phyloP scores from a whole-genome alignment of 2,329 filamentous ascomycete genomes.

The Botrytis elliptica region DNA sequence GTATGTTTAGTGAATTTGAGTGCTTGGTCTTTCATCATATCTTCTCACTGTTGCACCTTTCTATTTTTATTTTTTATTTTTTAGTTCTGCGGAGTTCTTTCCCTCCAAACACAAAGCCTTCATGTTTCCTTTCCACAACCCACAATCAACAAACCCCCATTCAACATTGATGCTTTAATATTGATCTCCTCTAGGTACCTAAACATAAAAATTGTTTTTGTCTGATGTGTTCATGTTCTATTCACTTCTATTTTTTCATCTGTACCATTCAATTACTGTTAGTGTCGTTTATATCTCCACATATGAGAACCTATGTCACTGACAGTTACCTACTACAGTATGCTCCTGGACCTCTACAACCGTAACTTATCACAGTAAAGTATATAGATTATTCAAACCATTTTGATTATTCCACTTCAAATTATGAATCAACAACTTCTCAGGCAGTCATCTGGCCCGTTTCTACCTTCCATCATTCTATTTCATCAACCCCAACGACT shows the following conservation, averaged over 20 bases:
- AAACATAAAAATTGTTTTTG: not conserved
- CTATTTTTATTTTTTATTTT: not conserved
- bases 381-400: not conserved
- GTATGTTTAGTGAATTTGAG: not conserved
- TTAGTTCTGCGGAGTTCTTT: not conserved
- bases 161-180: not conserved
- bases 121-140: not conserved
- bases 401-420: not conserved
- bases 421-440: not conserved
- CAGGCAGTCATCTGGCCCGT: not conserved
- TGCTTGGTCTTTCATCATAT: not conserved
- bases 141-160: not conserved
- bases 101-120: not conserved
- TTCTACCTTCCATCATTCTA: not conserved
- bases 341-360: not conserved
- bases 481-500: not conserved
- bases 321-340: not conserved
- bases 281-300: not conserved
- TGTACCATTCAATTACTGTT: not conserved
- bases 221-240: not conserved
- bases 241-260: slow-evolving; percentile 8
- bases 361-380: not conserved
- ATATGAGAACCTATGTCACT: not conserved
- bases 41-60: not conserved
- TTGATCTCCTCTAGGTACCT: not conserved